Evolutionary conservation across 2,329 filamentous ascomycete species (phyloP), one percentile per base, ranked within the genome.

Genomic region (Aspergillus thermomutatus): DNA sequence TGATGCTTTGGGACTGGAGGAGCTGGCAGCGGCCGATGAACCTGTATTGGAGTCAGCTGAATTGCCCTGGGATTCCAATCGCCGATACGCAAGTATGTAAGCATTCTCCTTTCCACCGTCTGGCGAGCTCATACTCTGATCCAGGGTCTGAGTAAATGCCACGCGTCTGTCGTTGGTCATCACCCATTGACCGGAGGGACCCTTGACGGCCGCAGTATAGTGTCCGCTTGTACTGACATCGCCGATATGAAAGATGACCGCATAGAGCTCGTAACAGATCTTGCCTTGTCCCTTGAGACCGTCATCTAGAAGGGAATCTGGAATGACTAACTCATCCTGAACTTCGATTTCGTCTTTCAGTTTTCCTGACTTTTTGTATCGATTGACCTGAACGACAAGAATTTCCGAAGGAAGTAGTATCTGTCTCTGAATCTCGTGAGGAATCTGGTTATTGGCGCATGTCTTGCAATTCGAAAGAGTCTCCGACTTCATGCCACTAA

Each of bases 251-350:
- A 67, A 53, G 25, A 68, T 56, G 23, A 72, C 57, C 1, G 63
- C 62, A 27, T 63, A 64, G 9, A 72, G 61, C 43, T 65, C 60
- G 54, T 71, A 73, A 5, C 52, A 40, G n/a, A 64, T 43, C 43
- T 49, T 56, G 14, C 28, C 50, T 34, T 31, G 48, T 17, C 23
- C 47, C 21, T 26, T 43, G 11, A 34, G 19, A 31, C n/a, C 48
- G 21, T 34, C 52, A 43, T 58, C 37, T 9, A 59, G 55, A 25
- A 56, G 46, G 1, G 54, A 14, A 17, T 48, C 48, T 11, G 50
- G 41, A 14, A 68, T 37, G 4, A 27, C 46, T 19, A 65, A 31
- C 8, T 46, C 14, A 1, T 60, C 47, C 9, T 52, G 9, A 6
- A 64, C 9, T 1, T 51, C 17, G 8, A 66, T 14, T 26, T 14